Evolutionary conservation across 2,329 filamentous ascomycete species (phyloP).

Genomic region (Epichloe sp.): DNA sequence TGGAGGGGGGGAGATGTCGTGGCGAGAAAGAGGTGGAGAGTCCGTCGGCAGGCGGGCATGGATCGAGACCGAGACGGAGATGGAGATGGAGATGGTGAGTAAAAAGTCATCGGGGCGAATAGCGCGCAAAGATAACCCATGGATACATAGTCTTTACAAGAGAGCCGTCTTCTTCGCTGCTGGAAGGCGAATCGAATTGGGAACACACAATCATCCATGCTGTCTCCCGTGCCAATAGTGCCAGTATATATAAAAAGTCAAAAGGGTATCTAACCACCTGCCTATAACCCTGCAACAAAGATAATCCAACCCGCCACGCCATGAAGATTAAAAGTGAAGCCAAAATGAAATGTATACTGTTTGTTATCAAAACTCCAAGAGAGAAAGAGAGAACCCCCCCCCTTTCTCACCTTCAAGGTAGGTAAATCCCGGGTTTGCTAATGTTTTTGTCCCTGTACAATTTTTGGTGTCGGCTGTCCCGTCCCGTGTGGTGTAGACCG

Average conservation of each 20-base stretch:
- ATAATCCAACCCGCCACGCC: conserved; percentile 2
- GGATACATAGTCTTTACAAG: not conserved
- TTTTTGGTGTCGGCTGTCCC: not conserved
- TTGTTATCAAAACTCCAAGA: not conserved
- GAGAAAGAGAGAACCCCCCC: no score
- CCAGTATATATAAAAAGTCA: not conserved
- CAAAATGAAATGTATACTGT: not conserved
- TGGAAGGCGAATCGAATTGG: not conserved
- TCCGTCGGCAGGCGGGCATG: conserved; percentile 9
- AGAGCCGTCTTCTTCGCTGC: not conserved
- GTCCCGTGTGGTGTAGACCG: no score
- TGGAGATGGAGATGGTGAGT: not conserved
- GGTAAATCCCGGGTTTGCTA: not conserved
- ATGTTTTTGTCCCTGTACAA: not conserved
- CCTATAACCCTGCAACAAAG: conserved; percentile 1
- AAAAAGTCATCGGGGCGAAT: not conserved
- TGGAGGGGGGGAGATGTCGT: conserved; percentile 29
- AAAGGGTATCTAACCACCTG: conserved; percentile 8
- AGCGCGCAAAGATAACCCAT: not conserved
- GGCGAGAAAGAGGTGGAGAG: conserved; percentile 17
- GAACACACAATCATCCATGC: not conserved
- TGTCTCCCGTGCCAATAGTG: not conserved
- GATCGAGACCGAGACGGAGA: no score
- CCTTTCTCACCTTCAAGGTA: not conserved
- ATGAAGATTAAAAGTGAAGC: not conserved